These are phyloP conservation scores for Hypoxylon sp. DNA, from an alignment of 2,329 filamentous ascomycete genomes.

Conservation along the genomic window DNA sequence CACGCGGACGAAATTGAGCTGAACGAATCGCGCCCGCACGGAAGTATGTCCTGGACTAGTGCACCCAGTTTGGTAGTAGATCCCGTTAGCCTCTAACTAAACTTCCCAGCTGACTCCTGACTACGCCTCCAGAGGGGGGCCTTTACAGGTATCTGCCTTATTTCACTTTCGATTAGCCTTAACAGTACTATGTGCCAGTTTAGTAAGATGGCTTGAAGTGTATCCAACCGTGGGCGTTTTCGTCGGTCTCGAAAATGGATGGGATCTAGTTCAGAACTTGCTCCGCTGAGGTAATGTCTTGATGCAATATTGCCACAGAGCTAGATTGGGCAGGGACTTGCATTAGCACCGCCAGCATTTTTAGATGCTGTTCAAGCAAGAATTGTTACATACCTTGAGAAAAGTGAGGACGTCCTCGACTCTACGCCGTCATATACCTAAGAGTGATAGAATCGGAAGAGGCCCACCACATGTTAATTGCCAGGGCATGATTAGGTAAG, in stretches of 20 bases:
- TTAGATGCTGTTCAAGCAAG: no score
- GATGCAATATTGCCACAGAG: neutral
- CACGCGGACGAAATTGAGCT: neutral
- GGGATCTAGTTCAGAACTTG: neutral
- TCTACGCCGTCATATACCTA: neutral
- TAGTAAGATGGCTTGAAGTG: neutral
- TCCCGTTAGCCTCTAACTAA: neutral
- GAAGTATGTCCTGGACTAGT: neutral
- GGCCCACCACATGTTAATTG: no score
- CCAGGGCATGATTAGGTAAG: no score
- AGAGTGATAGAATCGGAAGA: no score
- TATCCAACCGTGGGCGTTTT: neutral
- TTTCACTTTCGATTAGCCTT: neutral
- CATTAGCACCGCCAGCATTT: neutral
- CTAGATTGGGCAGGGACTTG: neutral
- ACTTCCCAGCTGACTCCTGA: neutral
- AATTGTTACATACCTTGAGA: no score
- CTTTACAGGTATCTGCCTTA: neutral
- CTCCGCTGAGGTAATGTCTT: neutral
- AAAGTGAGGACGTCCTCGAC: no score
- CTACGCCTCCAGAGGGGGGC: neutral
- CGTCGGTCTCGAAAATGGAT: neutral
- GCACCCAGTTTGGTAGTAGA: slow-evolving; percentile 7
- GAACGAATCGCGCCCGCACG: neutral
- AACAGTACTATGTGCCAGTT: neutral